Evolutionary conservation across 2,329 filamentous ascomycete genomes (phyloP).

Genomic region (Trichoderma citrinoviride): DNA sequence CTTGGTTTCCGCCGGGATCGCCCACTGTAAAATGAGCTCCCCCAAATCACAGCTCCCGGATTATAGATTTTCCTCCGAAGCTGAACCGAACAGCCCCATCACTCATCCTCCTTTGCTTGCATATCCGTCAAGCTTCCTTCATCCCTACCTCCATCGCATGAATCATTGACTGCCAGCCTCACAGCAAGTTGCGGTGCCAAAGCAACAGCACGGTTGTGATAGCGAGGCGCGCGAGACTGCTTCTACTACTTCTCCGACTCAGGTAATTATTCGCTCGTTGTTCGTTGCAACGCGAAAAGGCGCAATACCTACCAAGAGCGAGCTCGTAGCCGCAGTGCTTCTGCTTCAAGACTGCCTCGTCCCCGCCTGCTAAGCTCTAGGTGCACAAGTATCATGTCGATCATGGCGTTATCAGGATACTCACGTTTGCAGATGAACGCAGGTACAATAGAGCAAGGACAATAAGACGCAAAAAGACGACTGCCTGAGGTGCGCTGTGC

Average conservation of each 20-base stretch:
- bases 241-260: background rate
- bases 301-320: conserved; percentile 7
- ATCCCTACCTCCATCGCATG: background rate
- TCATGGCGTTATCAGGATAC: conserved; percentile 35
- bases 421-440: conserved; percentile 40
- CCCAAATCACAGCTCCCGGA: background rate
- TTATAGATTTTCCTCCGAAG: background rate
- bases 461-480: background rate
- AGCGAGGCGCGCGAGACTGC: background rate
- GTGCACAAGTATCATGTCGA: conserved; percentile 42
- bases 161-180: background rate
- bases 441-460: conserved; percentile 16
- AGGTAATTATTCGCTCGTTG: background rate
- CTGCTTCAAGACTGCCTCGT: conserved; percentile 17
- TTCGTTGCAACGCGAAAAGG: conserved; percentile 2
- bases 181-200: background rate
- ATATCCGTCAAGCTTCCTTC: background rate
- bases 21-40: background rate
- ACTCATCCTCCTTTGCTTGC: conserved; percentile 8
- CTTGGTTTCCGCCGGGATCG: background rate
- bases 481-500: background rate
- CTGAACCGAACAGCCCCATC: background rate
- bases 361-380: conserved; percentile 34
- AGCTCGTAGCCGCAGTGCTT: conserved; percentile 11
- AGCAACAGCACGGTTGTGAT: background rate